Base-by-base conservation (phyloP, 768 basidiomycete genomes). In the Chlorophyllum brunneum region DNA sequence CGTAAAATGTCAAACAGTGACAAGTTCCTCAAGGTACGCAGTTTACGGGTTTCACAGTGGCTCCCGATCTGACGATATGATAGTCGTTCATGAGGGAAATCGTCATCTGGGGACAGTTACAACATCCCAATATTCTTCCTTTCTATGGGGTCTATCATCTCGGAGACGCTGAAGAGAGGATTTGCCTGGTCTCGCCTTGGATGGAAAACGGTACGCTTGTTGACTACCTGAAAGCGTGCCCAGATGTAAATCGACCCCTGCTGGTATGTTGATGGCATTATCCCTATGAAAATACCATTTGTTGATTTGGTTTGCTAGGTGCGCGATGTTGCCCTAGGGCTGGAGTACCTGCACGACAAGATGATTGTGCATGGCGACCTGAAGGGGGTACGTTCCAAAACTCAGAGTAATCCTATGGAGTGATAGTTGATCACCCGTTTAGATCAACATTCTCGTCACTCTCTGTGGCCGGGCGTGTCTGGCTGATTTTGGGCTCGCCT, bases 1-100 rank as follows among this genome's bases (percentile, higher is more conserved):
- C 54, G 59, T 54, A 55, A 27, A 18, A 23, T 31, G 16, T 60
- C 61, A 11, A 56, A 59, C 30, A 49, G 33, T 29, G 39, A 51
- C n/a, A 39, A 54, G 9, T 45, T 60, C 24, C 27, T 64, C n/a
- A 65, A 63, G 61, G 67, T 66, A 23, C 34, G 40, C 10, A 24
- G 11, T 26, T n/a, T n/a, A 43, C 11, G 6, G n/a, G n/a, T n/a
- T n/a, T 29, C 13, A 5, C 3, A 27, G 27, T 4, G 36, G 13
- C 18, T 16, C 36, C 36, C n/a, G n/a, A n/a, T n/a, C 36, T 37
- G 5, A 37, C 36, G 15, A 20, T n/a, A 31, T 3, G 3, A 5
- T 29, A 48, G 47, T 20, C 31, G 1, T 48, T 48, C 16, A 26
- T 48, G 18, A 48, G 13, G 56, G 51, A 48, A 29, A 42, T 45